phyloP scores from a whole-genome alignment of 345 rosid genomes.

The Nephelium lappaceum region DNA sequence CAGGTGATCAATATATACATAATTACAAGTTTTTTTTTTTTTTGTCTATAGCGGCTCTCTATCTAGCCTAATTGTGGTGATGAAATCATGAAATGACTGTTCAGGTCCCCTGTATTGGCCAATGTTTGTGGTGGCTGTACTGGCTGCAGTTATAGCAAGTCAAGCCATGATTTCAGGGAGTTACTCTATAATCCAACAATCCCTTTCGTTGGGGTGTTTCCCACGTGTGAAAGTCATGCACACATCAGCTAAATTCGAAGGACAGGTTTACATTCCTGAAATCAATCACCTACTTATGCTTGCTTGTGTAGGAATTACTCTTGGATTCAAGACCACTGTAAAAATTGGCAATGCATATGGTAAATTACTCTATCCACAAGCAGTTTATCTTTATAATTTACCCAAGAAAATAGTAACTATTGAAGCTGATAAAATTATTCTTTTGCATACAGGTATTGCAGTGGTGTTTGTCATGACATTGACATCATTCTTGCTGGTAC shows the following conservation, averaged over 20 bases:
- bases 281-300: slow-evolving; percentile 46
- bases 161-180: slow-evolving; percentile 50
- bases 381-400: background rate
- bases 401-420: background rate
- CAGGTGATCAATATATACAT: slow-evolving; percentile 23
- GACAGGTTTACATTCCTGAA: slow-evolving; percentile 54
- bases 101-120: slow-evolving; percentile 50
- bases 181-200: slow-evolving; percentile 50
- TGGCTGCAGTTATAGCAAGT: slow-evolving; percentile 48
- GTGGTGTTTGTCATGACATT: slow-evolving; percentile 38
- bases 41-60: slow-evolving; percentile 26
- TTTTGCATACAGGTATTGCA: slow-evolving; percentile 34
- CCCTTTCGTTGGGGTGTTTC: slow-evolving; percentile 44
- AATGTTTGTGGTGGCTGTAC: slow-evolving; percentile 38
- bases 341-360: slow-evolving; percentile 53
- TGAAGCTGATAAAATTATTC: background rate
- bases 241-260: slow-evolving; percentile 36
- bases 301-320: slow-evolving; percentile 41
- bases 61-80: slow-evolving; percentile 48
- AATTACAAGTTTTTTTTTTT: background rate
- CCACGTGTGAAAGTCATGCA: slow-evolving; percentile 43
- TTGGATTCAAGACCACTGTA: slow-evolving; percentile 40
- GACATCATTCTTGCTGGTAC: slow-evolving; percentile 31
- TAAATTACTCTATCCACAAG: background rate
- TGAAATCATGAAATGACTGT: background rate